Evolutionary conservation across 805 yeast species (phyloP).

Genomic region (Kluyveromyces lactis): DNA sequence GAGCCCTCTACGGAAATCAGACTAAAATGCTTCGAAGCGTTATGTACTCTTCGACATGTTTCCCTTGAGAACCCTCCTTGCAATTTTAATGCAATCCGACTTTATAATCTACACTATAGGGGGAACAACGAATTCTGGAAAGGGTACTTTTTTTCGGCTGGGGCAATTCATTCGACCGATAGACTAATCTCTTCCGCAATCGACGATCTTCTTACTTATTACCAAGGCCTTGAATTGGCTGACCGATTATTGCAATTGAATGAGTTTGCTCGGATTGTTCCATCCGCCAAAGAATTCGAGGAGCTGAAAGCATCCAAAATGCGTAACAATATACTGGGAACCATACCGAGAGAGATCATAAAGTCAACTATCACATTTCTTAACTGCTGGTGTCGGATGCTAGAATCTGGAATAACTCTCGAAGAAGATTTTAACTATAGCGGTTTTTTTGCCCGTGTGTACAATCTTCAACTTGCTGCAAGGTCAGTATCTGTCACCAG

Average conservation of each 20-base stretch:
- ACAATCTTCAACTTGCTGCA: slow-evolving; percentile 17
- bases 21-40: slow-evolving; percentile 16
- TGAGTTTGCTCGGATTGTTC: slow-evolving; percentile 15
- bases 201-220: slow-evolving; percentile 29
- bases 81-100: slow-evolving; percentile 16
- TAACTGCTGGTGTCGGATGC: slow-evolving; percentile 19
- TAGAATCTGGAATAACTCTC: slow-evolving; percentile 17
- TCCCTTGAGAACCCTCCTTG: slow-evolving; percentile 25
- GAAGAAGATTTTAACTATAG: slow-evolving; percentile 12
- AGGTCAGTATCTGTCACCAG: slow-evolving; percentile 9
- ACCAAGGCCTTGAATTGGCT: slow-evolving; percentile 10
- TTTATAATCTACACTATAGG: slow-evolving; percentile 8
- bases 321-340: slow-evolving; percentile 7
- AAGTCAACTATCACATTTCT: slow-evolving; percentile 13
- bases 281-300: slow-evolving; percentile 12
- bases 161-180: slow-evolving; percentile 47
- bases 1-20: slow-evolving; percentile 57
- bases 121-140: slow-evolving; percentile 39
- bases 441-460: slow-evolving; percentile 21
- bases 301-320: slow-evolving; percentile 3
- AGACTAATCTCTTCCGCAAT: slow-evolving; percentile 37
- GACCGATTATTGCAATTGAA: slow-evolving; percentile 11
- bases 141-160: slow-evolving; percentile 47
- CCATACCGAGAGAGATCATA: slow-evolving; percentile 9
- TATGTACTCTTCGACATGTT: slow-evolving; percentile 10